Conservation (phyloP, 2,329 filamentous ascomycete species). For the Colletotrichum sp. region DNA sequence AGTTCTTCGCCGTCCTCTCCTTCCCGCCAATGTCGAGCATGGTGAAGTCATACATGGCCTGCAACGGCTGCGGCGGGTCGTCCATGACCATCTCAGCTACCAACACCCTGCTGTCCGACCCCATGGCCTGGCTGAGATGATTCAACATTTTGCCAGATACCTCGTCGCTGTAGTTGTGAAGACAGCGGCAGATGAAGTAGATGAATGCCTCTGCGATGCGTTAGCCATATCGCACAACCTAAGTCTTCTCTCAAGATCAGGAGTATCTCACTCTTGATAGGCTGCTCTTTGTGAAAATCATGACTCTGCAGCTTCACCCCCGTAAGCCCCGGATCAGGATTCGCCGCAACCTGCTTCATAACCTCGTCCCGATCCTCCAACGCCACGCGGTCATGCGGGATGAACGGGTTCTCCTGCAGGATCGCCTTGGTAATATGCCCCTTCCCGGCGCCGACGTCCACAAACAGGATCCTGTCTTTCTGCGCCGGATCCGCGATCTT, state of each 20-base stretch:
- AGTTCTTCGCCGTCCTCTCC: constrained; percentile 31
- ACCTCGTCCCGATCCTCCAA: constrained; percentile 26
- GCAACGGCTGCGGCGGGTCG: constrained; percentile 25
- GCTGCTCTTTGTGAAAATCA: constrained; percentile 27
- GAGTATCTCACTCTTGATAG: constrained; percentile 16
- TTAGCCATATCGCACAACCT: not conserved
- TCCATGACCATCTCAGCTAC: constrained; percentile 33
- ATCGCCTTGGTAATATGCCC: constrained; percentile 27
- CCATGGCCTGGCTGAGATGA: constrained; percentile 29
- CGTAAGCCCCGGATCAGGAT: not conserved
- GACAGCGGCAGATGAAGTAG: constrained; percentile 39
- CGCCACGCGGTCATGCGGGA: not conserved
- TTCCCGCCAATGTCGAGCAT: constrained; percentile 37
- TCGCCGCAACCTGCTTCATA: not conserved
- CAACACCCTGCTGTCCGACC: constrained; percentile 32
- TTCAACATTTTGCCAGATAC: constrained; percentile 30
- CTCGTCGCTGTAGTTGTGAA: constrained; percentile 41
- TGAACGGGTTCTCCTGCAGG: not conserved
- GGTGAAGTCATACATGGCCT: constrained; percentile 29
- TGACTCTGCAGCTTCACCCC: not conserved
- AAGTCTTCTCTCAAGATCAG: not conserved
- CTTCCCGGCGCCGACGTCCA: constrained; percentile 39
- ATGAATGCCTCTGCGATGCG: constrained; percentile 33
- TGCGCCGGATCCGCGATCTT: not conserved
- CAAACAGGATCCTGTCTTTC: constrained; percentile 25